These are phyloP conservation scores for Fonsecaea erecta DNA, from an alignment of 2,329 filamentous ascomycete genomes.

Conservation along the genomic window DNA sequence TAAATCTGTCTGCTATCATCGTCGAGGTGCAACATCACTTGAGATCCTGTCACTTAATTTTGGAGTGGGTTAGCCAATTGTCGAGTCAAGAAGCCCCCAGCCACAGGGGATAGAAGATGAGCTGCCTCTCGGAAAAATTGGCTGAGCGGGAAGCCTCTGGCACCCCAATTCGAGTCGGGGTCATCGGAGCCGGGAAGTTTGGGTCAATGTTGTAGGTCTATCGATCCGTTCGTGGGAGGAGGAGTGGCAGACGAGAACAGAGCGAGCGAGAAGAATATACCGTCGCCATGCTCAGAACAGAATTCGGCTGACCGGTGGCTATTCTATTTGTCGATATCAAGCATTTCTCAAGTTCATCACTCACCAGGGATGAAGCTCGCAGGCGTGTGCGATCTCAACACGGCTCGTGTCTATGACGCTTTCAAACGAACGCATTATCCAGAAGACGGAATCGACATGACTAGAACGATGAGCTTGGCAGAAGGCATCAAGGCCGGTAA, in stretches of 20 bases:
- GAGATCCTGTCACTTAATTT: too few relatives aligned
- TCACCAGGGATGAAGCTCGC: slow-evolving; percentile 51
- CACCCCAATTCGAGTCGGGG: slow-evolving; percentile 50
- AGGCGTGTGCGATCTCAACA: slow-evolving; percentile 51
- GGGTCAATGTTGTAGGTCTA: slow-evolving; percentile 49
- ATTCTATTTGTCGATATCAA: not conserved
- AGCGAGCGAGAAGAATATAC: too few relatives aligned
- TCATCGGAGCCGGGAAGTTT: slow-evolving; percentile 55
- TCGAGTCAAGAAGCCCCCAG: too few relatives aligned
- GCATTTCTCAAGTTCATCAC: slow-evolving; percentile 52
- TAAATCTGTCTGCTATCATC: too few relatives aligned
- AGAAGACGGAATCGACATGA: slow-evolving; percentile 14
- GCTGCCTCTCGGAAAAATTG: slow-evolving; percentile 49
- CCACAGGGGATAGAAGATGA: slow-evolving; percentile 40
- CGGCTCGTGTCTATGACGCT: slow-evolving; percentile 48
- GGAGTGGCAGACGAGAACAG: not conserved
- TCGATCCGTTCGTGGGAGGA: not conserved
- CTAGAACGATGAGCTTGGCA: slow-evolving; percentile 36
- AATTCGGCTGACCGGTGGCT: too few relatives aligned
- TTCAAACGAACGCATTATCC: slow-evolving; percentile 44
- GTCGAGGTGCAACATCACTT: too few relatives aligned
- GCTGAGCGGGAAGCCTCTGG: slow-evolving; percentile 47
- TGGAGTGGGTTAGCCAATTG: too few relatives aligned
- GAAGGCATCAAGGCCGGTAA: slow-evolving; percentile 50
- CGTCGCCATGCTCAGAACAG: too few relatives aligned